These are phyloP conservation scores for Myxozyma neglecta DNA, from an alignment of 805 yeast genomes.

Conservation along the genomic window DNA sequence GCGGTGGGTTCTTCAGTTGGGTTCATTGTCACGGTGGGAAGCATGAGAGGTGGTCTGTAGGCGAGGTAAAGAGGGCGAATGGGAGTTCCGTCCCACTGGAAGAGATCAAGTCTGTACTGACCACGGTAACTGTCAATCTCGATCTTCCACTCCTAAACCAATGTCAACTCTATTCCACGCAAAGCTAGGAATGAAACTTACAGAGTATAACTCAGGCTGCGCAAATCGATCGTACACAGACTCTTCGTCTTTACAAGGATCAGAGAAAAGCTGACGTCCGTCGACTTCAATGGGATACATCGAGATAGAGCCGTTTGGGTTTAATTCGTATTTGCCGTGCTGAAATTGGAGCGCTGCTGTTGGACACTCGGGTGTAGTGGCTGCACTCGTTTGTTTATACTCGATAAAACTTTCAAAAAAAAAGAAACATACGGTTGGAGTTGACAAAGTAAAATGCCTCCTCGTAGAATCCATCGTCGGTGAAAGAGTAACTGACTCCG, in stretches of 20 bases:
- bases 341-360: slow-evolving; percentile 79
- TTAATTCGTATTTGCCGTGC: slow-evolving; percentile 76
- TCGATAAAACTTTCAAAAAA: background rate
- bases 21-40: slow-evolving; percentile 87
- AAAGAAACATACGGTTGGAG: slow-evolving; percentile 53
- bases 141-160: slow-evolving; percentile 43
- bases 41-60: slow-evolving; percentile 92
- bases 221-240: slow-evolving; percentile 64
- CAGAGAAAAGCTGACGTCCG: slow-evolving; percentile 86
- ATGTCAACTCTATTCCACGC: background rate
- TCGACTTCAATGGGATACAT: slow-evolving; percentile 79
- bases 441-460: slow-evolving; percentile 81
- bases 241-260: slow-evolving; percentile 66
- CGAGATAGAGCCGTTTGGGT: slow-evolving; percentile 63
- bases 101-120: slow-evolving; percentile 68
- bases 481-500: slow-evolving; percentile 89
- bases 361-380: slow-evolving; percentile 76
- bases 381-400: slow-evolving; percentile 10
- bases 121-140: slow-evolving; percentile 80
- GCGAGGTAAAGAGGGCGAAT: slow-evolving; percentile 89
- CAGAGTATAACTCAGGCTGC: slow-evolving; percentile 48
- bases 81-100: slow-evolving; percentile 68
- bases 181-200: background rate
- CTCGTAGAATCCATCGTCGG: slow-evolving; percentile 88
- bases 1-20: slow-evolving; percentile 55